These are phyloP conservation scores for Micractinium conductrix DNA, from an alignment of 139 green algal species.

Conservation along the genomic window DNA sequence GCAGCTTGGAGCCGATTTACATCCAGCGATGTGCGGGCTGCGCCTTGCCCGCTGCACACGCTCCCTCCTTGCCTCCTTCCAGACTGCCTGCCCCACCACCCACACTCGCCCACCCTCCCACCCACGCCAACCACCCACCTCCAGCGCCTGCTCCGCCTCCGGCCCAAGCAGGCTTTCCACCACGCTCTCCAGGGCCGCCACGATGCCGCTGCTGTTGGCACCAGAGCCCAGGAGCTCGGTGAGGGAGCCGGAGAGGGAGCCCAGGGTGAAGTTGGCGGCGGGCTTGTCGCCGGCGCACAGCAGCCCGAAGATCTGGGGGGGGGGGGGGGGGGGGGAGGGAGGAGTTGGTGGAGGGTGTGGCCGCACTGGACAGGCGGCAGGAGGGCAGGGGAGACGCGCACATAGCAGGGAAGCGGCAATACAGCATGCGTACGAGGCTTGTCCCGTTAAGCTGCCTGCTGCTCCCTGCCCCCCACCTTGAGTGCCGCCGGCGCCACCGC, in stretches of 20 bases:
- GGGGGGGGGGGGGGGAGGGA: too few species aligned
- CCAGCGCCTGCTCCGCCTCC: background rate
- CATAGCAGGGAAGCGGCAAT: background rate
- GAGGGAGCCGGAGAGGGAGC: background rate
- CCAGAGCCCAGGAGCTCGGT: background rate
- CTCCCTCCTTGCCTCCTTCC: too few species aligned
- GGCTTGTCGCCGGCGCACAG: constrained; percentile 1
- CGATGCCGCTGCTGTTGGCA: background rate
- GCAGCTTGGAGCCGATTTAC: too few species aligned
- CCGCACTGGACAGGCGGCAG: background rate
- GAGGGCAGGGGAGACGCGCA: background rate
- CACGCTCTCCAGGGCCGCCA: background rate
- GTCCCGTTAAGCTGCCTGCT: too few species aligned
- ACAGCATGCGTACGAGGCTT: too few species aligned
- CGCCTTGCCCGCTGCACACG: too few species aligned
- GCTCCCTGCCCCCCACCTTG: background rate
- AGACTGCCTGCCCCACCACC: background rate
- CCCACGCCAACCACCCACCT: background rate
- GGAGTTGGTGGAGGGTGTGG: background rate
- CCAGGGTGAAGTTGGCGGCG: background rate
- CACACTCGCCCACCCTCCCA: background rate
- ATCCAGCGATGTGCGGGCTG: too few species aligned
- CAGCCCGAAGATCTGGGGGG: background rate
- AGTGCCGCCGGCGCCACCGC: too few species aligned
- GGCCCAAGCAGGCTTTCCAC: constrained; percentile 3